Percentiles rank a stretch among this genome's conserved stretches.
Conservation (phyloP, 192 early-diverging fungal genomes). For the Glomus cerebriforme region DNA sequence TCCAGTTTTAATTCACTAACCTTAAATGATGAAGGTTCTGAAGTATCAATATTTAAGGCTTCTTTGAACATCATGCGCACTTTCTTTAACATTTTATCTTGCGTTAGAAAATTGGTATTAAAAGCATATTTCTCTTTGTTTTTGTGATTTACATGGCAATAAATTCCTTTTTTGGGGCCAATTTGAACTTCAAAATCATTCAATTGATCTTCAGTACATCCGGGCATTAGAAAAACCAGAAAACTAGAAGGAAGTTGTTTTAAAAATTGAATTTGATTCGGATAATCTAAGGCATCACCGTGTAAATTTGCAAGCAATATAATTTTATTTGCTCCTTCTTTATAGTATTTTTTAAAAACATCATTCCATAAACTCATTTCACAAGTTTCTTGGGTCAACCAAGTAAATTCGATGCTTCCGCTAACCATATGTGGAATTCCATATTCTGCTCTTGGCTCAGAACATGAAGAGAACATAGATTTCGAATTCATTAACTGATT, state of each 20-base stretch:
- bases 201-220: not conserved
- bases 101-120: constrained; percentile 10
- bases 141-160: not conserved
- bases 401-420: constrained; percentile 32
- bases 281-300: constrained; percentile 32
- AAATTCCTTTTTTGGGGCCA: not conserved
- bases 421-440: constrained; percentile 17
- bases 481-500: constrained; percentile 30
- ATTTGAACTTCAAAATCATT: not conserved
- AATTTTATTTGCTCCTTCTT: constrained; percentile 15
- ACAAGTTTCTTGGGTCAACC: constrained; percentile 31
- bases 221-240: constrained; percentile 31
- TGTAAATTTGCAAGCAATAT: constrained; percentile 33
- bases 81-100: constrained; percentile 16
- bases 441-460: constrained; percentile 27
- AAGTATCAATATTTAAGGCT: constrained; percentile 1
- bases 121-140: not conserved
- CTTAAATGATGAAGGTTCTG: not conserved
- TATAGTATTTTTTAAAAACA: constrained; percentile 26
- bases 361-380: constrained; percentile 18
- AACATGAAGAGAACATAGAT: constrained; percentile 22
- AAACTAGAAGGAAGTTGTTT: constrained; percentile 25
- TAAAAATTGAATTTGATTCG: constrained; percentile 22
- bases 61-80: constrained; percentile 27
- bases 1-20: not conserved